These are phyloP conservation scores for Ceratobasidium sp. DNA, from an alignment of 1,284 basidiomycete genomes.

Conservation along the genomic window DNA sequence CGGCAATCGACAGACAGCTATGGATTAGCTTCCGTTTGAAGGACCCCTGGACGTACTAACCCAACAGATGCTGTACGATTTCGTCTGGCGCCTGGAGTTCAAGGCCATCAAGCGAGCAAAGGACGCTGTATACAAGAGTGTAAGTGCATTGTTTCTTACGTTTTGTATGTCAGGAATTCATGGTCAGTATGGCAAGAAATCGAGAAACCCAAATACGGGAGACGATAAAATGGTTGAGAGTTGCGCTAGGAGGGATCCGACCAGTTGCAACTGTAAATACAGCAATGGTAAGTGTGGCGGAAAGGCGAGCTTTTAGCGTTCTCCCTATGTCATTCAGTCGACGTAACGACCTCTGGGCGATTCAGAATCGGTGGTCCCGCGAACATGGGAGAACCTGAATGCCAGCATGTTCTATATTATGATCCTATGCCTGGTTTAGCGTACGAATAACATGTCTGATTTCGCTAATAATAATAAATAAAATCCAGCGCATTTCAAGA, in stretches of 20 bases:
- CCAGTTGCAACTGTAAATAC: constrained; percentile 82
- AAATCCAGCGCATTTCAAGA: too few relatives aligned
- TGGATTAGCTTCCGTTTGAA: constrained; percentile 16
- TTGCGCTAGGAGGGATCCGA: constrained; percentile 82
- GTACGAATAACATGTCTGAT: too few relatives aligned
- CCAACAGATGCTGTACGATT: constrained; percentile 78
- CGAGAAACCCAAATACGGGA: constrained; percentile 81
- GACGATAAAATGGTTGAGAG: constrained; percentile 78
- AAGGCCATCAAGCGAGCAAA: background rate
- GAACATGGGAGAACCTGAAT: too few relatives aligned
- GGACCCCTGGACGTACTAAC: constrained; percentile 54
- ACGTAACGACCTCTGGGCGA: background rate
- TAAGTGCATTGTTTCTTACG: background rate
- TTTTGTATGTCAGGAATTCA: background rate
- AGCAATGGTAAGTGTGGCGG: constrained; percentile 60
- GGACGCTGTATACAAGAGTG: constrained; percentile 1
- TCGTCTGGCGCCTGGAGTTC: constrained; percentile 77
- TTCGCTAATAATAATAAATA: too few relatives aligned
- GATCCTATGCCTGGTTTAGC: too few relatives aligned
- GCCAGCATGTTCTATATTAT: too few relatives aligned
- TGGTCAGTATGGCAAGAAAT: constrained; percentile 66
- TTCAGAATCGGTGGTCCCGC: background rate
- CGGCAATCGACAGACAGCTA: background rate
- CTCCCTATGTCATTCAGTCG: background rate
- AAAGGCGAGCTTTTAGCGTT: constrained; percentile 1